Evolutionary conservation across 1,284 basidiomycete species (phyloP).

Genomic region (Trametes polyzona): DNA sequence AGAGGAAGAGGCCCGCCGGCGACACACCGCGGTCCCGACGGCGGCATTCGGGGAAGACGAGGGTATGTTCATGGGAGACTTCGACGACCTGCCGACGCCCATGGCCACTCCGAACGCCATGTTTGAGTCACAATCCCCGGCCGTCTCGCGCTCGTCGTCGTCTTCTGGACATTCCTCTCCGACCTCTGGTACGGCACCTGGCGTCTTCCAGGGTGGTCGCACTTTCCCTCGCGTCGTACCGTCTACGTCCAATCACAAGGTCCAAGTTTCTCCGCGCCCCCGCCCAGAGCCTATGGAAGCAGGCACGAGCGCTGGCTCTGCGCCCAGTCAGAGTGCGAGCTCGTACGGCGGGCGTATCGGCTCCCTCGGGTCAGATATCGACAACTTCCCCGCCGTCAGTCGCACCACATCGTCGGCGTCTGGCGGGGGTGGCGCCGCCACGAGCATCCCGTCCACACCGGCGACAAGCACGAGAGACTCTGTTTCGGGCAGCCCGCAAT

Average conservation of each 20-base stretch:
- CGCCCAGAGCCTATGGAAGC: constrained; percentile 41
- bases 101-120: constrained; percentile 25
- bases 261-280: constrained; percentile 42
- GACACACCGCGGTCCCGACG: constrained; percentile 12
- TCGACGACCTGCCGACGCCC: constrained; percentile 48
- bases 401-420: constrained; percentile 28
- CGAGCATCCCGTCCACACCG: constrained; percentile 18
- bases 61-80: constrained; percentile 61
- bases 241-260: constrained; percentile 33
- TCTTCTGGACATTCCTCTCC: constrained; percentile 20
- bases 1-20: constrained; percentile 52
- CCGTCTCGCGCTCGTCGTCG: constrained; percentile 22
- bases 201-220: constrained; percentile 15
- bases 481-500: constrained; percentile 30
- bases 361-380: constrained; percentile 18
- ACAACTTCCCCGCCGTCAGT: constrained; percentile 30
- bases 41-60: constrained; percentile 42
- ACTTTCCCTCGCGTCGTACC: constrained; percentile 26
- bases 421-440: constrained; percentile 1
- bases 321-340: constrained; percentile 10
- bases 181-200: constrained; percentile 13
- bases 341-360: neutral
- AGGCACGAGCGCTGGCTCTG: constrained; percentile 30
- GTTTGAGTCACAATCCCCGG: constrained; percentile 22
- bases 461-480: constrained; percentile 19